phyloP scores from a whole-genome alignment of 2,329 filamentous ascomycete species.

The Escovopsis sp. region DNA sequence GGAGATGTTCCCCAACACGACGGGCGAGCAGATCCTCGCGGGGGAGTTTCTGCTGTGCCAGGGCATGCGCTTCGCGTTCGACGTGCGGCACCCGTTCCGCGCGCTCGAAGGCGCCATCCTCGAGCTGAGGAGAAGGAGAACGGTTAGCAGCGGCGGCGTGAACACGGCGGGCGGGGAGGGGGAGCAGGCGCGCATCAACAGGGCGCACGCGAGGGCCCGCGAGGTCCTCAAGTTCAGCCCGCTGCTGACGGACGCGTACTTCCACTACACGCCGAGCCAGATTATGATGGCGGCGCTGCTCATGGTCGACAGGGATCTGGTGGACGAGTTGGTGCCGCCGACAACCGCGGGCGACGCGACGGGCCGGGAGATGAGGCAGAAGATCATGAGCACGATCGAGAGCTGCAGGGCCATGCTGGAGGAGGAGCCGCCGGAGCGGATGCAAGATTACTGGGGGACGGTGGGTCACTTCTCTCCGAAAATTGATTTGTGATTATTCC shows the following conservation, averaged over 20 bases:
- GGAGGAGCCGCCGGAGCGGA: constrained; percentile 40
- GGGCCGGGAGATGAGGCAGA: constrained; percentile 24
- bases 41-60: constrained; percentile 90
- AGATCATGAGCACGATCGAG: constrained; percentile 34
- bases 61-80: constrained; percentile 83
- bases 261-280: constrained; percentile 87
- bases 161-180: constrained; percentile 31
- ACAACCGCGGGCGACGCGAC: constrained; percentile 15
- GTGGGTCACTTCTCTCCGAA: no score
- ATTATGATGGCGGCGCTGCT: constrained; percentile 76
- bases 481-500: no score
- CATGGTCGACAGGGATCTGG: constrained; percentile 55
- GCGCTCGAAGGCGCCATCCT: constrained; percentile 76
- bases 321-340: constrained; percentile 32
- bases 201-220: constrained; percentile 59
- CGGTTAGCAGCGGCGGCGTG: no score
- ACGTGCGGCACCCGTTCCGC: constrained; percentile 81
- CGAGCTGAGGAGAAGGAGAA: constrained; percentile 52
- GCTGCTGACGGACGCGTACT: constrained; percentile 87
- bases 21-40: constrained; percentile 68
- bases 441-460: constrained; percentile 38
- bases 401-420: constrained; percentile 40
- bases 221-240: constrained; percentile 66
- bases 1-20: constrained; percentile 53
- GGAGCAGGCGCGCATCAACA: constrained; percentile 35